These are phyloP conservation scores for Cucurbita moschata DNA, from an alignment of 306 rosid genomes.

Conservation along the genomic window DNA sequence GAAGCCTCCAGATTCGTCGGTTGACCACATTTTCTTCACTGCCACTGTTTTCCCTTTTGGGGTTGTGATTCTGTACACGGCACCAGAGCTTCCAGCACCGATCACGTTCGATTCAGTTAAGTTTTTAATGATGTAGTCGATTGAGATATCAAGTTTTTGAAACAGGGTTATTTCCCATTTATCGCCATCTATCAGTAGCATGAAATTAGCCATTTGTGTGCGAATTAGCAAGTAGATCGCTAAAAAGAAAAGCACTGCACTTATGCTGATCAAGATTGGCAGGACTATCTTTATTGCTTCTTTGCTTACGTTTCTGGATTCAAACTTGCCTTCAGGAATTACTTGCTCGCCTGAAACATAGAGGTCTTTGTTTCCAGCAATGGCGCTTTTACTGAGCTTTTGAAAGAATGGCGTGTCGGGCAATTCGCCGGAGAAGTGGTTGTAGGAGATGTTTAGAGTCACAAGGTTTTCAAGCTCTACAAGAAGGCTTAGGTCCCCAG, in stretches of 20 bases:
- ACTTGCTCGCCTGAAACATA: slow-evolving; percentile 16
- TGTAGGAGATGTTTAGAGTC: slow-evolving; percentile 62
- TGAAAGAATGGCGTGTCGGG: slow-evolving; percentile 61
- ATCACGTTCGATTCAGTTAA: slow-evolving; percentile 56
- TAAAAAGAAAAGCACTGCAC: slow-evolving; percentile 36
- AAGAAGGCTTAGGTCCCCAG: slow-evolving; percentile 42
- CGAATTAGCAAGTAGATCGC: slow-evolving; percentile 32
- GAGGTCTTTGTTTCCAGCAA: slow-evolving; percentile 58
- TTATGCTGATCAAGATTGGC: slow-evolving; percentile 36
- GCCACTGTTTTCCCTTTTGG: slow-evolving; percentile 46
- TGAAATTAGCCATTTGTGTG: slow-evolving; percentile 15
- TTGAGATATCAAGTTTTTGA: slow-evolving; percentile 55
- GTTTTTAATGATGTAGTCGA: slow-evolving; percentile 42
- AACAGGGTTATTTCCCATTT: slow-evolving; percentile 67
- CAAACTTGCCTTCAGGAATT: slow-evolving; percentile 17
- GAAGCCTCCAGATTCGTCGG: slow-evolving; percentile 51
- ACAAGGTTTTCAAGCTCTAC: slow-evolving; percentile 50
- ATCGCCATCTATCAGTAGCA: slow-evolving; percentile 23
- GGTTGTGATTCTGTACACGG: slow-evolving; percentile 48
- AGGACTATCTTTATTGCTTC: slow-evolving; percentile 26
- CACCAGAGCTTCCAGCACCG: slow-evolving; percentile 77
- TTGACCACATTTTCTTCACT: slow-evolving; percentile 67
- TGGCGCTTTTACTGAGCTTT: slow-evolving; percentile 50
- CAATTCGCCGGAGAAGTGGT: slow-evolving; percentile 57
- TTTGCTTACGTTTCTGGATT: slow-evolving; percentile 13